These are phyloP conservation scores for Xylaria sp. DNA, from an alignment of 495 filamentous ascomycete genomes.

Conservation along the genomic window DNA sequence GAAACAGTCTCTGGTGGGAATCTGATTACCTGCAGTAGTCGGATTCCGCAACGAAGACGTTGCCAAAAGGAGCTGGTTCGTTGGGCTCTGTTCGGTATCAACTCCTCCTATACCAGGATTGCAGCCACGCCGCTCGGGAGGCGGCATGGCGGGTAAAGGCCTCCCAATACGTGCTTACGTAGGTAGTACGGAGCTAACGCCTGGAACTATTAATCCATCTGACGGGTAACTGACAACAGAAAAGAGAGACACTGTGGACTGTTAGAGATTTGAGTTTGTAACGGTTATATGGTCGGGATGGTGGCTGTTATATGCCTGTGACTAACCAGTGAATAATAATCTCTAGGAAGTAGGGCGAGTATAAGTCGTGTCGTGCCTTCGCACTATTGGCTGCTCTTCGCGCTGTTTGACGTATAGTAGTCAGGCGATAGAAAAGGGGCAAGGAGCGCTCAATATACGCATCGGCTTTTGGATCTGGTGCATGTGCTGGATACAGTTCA, in stretches of 20 bases:
- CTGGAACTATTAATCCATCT: slow-evolving; percentile 1
- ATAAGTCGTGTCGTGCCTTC: background rate
- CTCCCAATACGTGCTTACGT: background rate
- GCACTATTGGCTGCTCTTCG: slow-evolving; percentile 1
- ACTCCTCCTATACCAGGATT: background rate
- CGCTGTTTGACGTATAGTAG: slow-evolving; percentile 6
- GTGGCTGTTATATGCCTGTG: background rate
- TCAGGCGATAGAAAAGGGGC: slow-evolving; percentile 5
- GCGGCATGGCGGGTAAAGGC: slow-evolving; percentile 3
- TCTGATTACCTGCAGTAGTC: slow-evolving; percentile 18
- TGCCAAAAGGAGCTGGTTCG: background rate
- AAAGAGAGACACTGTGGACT: background rate
- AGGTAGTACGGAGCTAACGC: slow-evolving; percentile 9
- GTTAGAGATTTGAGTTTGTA: background rate
- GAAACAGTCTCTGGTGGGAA: slow-evolving; percentile 3
- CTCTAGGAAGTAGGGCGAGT: background rate
- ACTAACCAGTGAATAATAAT: background rate
- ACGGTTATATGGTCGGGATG: background rate
- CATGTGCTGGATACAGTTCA: slow-evolving; percentile 10
- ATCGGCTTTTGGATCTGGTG: slow-evolving; percentile 9
- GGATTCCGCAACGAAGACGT: slow-evolving; percentile 11
- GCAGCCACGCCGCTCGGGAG: slow-evolving; percentile 12
- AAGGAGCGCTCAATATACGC: background rate
- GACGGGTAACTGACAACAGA: background rate
- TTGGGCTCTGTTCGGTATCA: background rate